Base-by-base conservation (phyloP, 2,329 filamentous ascomycete species). In the Chaetomiaceae sp. region DNA sequence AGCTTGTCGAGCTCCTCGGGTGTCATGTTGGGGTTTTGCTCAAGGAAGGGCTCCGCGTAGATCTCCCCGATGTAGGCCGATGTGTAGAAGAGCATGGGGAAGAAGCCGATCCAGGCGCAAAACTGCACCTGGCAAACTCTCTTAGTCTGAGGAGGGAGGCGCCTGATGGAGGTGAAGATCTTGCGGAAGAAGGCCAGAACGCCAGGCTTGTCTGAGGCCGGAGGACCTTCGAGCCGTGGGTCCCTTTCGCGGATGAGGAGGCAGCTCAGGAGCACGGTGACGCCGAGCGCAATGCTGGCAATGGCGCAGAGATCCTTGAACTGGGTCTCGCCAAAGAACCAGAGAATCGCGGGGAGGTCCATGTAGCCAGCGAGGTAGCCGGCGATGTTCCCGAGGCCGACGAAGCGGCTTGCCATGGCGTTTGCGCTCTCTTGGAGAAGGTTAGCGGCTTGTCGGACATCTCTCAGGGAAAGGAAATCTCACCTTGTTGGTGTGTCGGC, bases 1-100 rank as follows among this genome's bases (percentile, higher is more conserved):
- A 91, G 78, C 46, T 76, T 71, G 64, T 96, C 85, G 55, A 96
- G 83, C 63, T 96, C 84, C 15, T 80, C 77, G 0, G 85, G 80
- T 0, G 84, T 81, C 77, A 96, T 86, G 67, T 92, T 73, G 0
- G 90, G 91, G 61, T 96, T 88, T 47, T 81, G 75, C 60, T 84
- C 78, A 47, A 96, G 84, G 61, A 81, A 88, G 0, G 90, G 90
- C 66, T 96, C 87, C 17, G 90, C 88, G 63, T 96, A 96, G 53
- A 97, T 88, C 66, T 96, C 90, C 57, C 89, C 91, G 61, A 96
- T 87, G 69, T 94, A 97, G 17, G 90, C 95, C 1, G 91, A 95
- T 5, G 90, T 90, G 74, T 97, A 97, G 72, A 95, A 96, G 3
- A 97, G 78, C 69, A 96, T 91, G 1, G 91, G 91, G 64, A 96